Base-by-base conservation (phyloP, 306 rosid genomes). In the Lotus japonicus region DNA sequence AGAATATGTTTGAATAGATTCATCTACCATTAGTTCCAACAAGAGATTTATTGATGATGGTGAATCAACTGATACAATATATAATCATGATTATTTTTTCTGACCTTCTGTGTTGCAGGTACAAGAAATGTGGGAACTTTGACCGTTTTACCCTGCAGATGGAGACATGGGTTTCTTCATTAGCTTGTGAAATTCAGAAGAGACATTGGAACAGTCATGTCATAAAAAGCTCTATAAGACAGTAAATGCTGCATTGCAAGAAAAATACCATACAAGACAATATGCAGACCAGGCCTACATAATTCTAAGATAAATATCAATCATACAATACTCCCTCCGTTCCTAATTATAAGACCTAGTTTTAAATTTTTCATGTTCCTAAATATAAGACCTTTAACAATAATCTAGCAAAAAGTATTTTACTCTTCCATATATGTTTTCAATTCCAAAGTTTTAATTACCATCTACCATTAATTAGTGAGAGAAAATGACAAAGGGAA, bases 111-210 rank as follows among this genome's bases (percentile, higher is more conserved):
- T 12, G 98, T 90, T n/a, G 98, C 98, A 31, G 98, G 98, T 66
- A 94, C 98, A 59, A 94, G 97, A 70, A 88, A 94, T 23, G 98
- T 94, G 68, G 99, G 97, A 35, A 90, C 99, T 90, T 88, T 94
- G 67, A 94, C 97, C 83, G 72, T 75, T 83, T 86, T 88, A 5
- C 96, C 95, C 99, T 94, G 88, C 73, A 79, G 52, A 78, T 45
- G 51, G 53, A 69, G 19, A 71, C 44, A 64, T 55, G 57, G 43
- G 44, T 44, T 43, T 57, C 43, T 49, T 68, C 45, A 44, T 72
- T 16, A 51, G 42, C 33, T 58, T 72, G 7, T 3, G 59, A 42
- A 63, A 58, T 23, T 70, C 42, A 50, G 6, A 11, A 14, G 28
- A 63, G 62, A 77, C 38, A 70, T 14, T 23, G 53, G 12, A 54